Evolutionary conservation across 495 filamentous ascomycete genomes (phyloP).

Genomic region (Paragyromitra xinjiangensis): DNA sequence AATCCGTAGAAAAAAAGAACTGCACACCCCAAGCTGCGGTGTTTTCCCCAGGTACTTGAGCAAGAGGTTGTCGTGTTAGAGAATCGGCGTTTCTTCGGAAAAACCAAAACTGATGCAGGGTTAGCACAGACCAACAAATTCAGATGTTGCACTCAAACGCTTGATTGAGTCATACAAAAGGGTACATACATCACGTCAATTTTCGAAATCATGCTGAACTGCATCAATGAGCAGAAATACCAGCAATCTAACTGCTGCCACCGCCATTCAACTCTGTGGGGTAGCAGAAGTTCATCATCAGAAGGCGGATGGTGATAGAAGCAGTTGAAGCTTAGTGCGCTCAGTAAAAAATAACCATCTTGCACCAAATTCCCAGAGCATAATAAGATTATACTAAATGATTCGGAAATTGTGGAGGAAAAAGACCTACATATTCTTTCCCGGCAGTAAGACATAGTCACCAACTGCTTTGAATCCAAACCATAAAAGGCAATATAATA

Average conservation of each 20-base stretch:
- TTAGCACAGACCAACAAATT: not conserved
- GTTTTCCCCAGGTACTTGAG: not conserved
- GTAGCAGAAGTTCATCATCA: not conserved
- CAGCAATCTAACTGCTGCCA: not conserved
- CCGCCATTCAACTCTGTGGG: not conserved
- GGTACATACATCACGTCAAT: not conserved
- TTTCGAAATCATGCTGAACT: not conserved
- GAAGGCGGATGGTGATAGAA: not conserved
- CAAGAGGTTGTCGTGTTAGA: not conserved
- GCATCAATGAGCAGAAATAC: not conserved
- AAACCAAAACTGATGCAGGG: not conserved
- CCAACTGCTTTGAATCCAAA: no score
- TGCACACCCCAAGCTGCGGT: no score
- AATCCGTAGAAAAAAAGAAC: not conserved
- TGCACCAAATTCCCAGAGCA: no score
- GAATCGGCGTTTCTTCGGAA: not conserved
- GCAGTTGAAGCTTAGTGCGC: no score
- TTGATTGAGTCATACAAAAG: not conserved
- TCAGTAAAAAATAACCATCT: no score
- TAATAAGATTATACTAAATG: no score
- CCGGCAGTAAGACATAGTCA: no score
- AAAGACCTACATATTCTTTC: no score
- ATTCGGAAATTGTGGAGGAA: no score
- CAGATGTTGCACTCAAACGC: not conserved
- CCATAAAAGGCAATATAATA: no score